Percentiles rank a stretch among this genome's conserved stretches.
Conservation (phyloP, 2,329 filamentous ascomycete species). For the Pyrenophora seminiperda region DNA sequence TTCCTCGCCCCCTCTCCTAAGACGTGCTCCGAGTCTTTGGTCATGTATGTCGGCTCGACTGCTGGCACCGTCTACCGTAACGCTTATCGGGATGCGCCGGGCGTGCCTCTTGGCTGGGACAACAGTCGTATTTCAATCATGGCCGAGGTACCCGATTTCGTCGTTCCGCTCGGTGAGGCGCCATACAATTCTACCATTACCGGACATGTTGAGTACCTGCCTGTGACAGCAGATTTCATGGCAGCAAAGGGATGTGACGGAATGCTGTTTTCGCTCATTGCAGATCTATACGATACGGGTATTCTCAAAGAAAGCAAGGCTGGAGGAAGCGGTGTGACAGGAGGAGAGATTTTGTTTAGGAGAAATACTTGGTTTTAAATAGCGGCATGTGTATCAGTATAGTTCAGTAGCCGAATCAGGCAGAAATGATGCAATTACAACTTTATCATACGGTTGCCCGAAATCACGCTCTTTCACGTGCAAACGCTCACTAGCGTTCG, state of each 20-base stretch:
- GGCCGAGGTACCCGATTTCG: constrained; percentile 55
- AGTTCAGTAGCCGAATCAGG: no score
- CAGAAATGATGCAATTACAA: no score
- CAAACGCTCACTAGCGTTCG: no score
- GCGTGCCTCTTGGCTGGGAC: constrained; percentile 55
- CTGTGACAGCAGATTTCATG: constrained; percentile 63
- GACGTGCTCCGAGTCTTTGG: constrained; percentile 57
- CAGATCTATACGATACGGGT: constrained; percentile 57
- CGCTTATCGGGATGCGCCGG: constrained; percentile 50
- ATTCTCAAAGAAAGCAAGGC: constrained; percentile 54
- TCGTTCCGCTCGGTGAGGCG: constrained; percentile 53
- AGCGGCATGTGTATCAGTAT: no score
- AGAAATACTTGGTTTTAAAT: constrained; percentile 6
- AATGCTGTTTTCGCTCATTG: constrained; percentile 60
- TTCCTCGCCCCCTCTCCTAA: constrained; percentile 51
- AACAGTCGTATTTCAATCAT: constrained; percentile 56
- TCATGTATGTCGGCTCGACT: constrained; percentile 55
- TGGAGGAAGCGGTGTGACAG: constrained; percentile 50
- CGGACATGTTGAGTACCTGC: constrained; percentile 56
- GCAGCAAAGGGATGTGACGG: constrained; percentile 66
- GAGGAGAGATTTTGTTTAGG: constrained; percentile 49
- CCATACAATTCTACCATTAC: constrained; percentile 57
- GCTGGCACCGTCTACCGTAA: constrained; percentile 53
- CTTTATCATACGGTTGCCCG: no score
- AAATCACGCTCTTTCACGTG: no score